Percentiles rank a stretch among this genome's conserved stretches.
Evolutionary conservation across 306 rosid species (phyloP).

Genomic region (Adenanthera pavonina): DNA sequence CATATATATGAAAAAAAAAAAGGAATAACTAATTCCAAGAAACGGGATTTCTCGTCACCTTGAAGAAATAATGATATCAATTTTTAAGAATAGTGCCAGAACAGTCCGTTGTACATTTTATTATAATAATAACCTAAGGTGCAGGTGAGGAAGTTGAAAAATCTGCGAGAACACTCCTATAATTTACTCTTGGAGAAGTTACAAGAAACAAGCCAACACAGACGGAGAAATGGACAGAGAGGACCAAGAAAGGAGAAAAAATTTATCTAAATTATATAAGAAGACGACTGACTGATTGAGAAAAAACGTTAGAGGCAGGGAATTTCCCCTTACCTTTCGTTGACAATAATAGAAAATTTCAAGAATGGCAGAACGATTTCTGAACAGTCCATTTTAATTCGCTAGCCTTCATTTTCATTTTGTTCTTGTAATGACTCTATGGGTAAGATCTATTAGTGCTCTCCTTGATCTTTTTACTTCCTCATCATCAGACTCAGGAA

Average conservation of each 20-base stretch:
- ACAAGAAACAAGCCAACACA: not conserved
- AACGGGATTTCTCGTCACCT: not conserved
- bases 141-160: not conserved
- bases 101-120: slow-evolving; percentile 4
- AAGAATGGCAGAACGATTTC: slow-evolving; percentile 31
- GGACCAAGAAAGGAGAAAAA: not conserved
- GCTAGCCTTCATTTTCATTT: slow-evolving; percentile 53
- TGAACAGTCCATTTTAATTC: slow-evolving; percentile 20
- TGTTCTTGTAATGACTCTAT: slow-evolving; percentile 79
- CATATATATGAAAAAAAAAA: not conserved
- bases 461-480: slow-evolving; percentile 82
- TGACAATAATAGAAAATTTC: slow-evolving; percentile 5
- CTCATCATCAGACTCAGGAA: slow-evolving; percentile 69
- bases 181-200: not conserved
- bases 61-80: not conserved
- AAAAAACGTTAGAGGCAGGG: not conserved
- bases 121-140: not conserved
- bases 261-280: not conserved
- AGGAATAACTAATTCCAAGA: not conserved
- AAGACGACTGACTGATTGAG: too few species aligned
- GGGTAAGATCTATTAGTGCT: slow-evolving; percentile 86
- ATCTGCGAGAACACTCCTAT: not conserved
- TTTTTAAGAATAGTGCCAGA: not conserved
- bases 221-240: not conserved
- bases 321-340: not conserved